Evolutionary conservation across 441 rosid genomes (phyloP).

Genomic region (Aquilaria agallochum): DNA sequence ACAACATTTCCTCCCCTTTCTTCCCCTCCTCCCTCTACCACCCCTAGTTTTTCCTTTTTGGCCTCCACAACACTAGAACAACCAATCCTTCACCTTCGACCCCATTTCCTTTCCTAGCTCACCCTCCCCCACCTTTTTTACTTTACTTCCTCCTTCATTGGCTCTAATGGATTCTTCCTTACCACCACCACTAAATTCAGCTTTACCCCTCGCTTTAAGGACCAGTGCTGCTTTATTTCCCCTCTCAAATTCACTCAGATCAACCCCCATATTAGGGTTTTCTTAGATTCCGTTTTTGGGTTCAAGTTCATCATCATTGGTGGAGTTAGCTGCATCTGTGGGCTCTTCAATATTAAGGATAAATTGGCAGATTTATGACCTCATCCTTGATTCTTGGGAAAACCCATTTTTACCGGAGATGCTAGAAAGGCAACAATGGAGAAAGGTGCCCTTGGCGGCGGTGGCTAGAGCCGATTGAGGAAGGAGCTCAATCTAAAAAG

Average conservation of each 20-base stretch:
- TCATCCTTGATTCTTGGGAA: slow-evolving; percentile 54
- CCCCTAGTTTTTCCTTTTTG: slow-evolving; percentile 85
- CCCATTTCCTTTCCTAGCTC: slow-evolving; percentile 68
- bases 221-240: slow-evolving; percentile 43
- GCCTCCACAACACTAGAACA: slow-evolving; percentile 74
- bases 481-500: slow-evolving; percentile 15
- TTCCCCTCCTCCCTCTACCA: slow-evolving; percentile 16
- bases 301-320: slow-evolving; percentile 62
- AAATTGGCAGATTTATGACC: slow-evolving; percentile 57
- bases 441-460: slow-evolving; percentile 39
- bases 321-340: slow-evolving; percentile 68
- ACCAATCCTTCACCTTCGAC: slow-evolving; percentile 83
- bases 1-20: slow-evolving; percentile 23
- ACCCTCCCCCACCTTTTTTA: slow-evolving; percentile 44
- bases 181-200: slow-evolving; percentile 59
- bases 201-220: slow-evolving; percentile 48
- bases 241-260: slow-evolving; percentile 52
- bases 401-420: slow-evolving; percentile 4
- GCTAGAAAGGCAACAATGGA: no score
- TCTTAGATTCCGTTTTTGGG: slow-evolving; percentile 17
- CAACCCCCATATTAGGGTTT: slow-evolving; percentile 61
- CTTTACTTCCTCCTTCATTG: slow-evolving; percentile 30
- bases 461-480: slow-evolving; percentile 51
- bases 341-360: slow-evolving; percentile 76
- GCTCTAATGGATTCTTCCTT: slow-evolving; percentile 34